Conservation (phyloP, 1,284 basidiomycete genomes). For the Moesziomyces parantarcticus region DNA sequence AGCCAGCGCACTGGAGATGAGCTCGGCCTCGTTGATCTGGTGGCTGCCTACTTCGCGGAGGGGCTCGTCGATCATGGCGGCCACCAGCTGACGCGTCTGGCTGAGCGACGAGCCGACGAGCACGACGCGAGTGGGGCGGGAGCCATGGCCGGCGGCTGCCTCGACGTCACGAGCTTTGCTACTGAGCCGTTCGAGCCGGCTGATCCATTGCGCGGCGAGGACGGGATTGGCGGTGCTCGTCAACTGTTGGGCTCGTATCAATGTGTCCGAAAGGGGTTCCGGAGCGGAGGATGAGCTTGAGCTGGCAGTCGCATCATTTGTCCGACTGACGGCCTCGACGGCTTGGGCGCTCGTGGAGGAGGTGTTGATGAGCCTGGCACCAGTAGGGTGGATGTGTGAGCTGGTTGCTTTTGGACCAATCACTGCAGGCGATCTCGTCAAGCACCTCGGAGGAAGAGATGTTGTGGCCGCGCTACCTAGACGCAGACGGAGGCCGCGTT, state of each 20-base stretch:
- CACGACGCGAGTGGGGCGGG: conserved; percentile 11
- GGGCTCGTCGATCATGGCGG: conserved; percentile 47
- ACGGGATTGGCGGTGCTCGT: conserved; percentile 8
- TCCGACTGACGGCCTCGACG: conserved; percentile 6
- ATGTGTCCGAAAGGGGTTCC: conserved; percentile 7
- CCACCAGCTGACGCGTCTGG: conserved; percentile 29
- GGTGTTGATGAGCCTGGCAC: conserved; percentile 3
- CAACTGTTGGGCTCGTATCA: conserved; percentile 16
- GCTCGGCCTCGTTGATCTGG: conserved; percentile 11
- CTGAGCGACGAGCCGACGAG: conserved; percentile 37
- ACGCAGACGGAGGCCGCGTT: conserved; percentile 23
- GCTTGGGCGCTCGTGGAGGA: conserved; percentile 7
- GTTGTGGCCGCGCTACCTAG: conserved; percentile 1
- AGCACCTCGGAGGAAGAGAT: conserved; percentile 1
- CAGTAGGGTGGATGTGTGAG: neutral
- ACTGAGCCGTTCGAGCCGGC: conserved; percentile 12
- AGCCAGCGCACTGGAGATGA: conserved; percentile 6
- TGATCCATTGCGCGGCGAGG: conserved; percentile 16
- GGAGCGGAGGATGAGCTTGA: neutral
- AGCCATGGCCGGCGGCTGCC: neutral
- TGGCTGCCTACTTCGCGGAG: conserved; percentile 31
- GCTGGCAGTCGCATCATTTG: neutral
- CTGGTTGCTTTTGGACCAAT: neutral
- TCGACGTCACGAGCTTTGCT: conserved; percentile 9
- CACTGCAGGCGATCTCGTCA: neutral